A percentile compares a stretch with the other conserved stretches of the same genome.
These are phyloP conservation scores for Primulina huaijiensis DNA, from an alignment of 257 asterid genomes.

Conservation along the genomic window DNA sequence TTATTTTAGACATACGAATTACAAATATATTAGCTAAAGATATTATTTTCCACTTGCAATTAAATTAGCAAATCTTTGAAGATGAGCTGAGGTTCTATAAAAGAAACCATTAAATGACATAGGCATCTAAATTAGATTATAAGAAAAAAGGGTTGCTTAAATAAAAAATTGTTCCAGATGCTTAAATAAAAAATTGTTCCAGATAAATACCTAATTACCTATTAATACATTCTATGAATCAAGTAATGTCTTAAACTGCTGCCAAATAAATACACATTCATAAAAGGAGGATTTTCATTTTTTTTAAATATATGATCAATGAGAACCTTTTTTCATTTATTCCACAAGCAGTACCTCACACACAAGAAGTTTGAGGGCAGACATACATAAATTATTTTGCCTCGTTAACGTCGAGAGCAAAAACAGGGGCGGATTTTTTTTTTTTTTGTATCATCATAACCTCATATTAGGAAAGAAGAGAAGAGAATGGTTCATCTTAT, in stretches of 20 bases:
- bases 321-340: neutral
- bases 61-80: neutral
- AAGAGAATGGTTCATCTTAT: neutral
- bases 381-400: neutral
- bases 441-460: neutral
- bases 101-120: neutral
- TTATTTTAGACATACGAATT: neutral
- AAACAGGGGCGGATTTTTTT: no score
- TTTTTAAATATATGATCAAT: neutral
- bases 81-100: neutral
- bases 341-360: neutral
- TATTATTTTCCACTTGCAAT: neutral
- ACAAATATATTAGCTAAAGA: neutral
- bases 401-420: neutral
- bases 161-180: no score
- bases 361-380: conserved; percentile 12
- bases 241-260: no score
- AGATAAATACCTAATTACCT: no score
- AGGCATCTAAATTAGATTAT: neutral
- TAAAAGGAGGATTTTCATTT: neutral
- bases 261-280: neutral
- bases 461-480: conserved; percentile 11
- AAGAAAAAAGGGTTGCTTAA: neutral
- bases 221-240: no score
- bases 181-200: no score